These are phyloP conservation scores for Podaxis sp. DNA, from an alignment of 768 basidiomycete genomes.

Conservation along the genomic window DNA sequence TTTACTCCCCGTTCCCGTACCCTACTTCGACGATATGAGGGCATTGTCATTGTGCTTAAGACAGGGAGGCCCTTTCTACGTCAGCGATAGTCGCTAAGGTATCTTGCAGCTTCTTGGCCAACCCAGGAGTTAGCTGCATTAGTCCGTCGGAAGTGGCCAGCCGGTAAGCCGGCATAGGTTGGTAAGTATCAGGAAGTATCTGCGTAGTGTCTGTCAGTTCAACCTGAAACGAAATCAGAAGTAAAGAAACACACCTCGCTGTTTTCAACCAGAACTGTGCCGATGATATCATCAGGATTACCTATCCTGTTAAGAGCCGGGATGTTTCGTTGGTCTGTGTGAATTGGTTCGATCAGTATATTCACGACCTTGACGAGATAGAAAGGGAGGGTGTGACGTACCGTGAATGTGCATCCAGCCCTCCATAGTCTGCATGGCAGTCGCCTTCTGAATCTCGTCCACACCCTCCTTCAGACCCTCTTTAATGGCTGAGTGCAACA, in stretches of 20 bases:
- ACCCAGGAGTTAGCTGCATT: conserved; percentile 64
- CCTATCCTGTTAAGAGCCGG: conserved; percentile 76
- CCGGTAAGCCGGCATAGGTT: conserved; percentile 83
- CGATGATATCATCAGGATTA: conserved; percentile 83
- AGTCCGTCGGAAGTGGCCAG: conserved; percentile 76
- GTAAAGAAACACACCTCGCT: conserved; percentile 47
- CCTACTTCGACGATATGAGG: neutral
- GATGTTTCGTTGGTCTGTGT: conserved; percentile 68
- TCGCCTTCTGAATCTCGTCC: conserved; percentile 66
- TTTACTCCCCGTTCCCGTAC: neutral
- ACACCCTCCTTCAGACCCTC: conserved; percentile 50
- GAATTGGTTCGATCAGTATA: neutral
- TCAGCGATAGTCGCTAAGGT: neutral
- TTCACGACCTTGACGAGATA: neutral
- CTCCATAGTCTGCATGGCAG: conserved; percentile 59
- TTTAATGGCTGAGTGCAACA: conserved; percentile 62
- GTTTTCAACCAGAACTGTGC: conserved; percentile 66
- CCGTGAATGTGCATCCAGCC: conserved; percentile 91
- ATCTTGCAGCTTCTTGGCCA: conserved; percentile 33
- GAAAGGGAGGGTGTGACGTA: conserved; percentile 20
- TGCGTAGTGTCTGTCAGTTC: conserved; percentile 22
- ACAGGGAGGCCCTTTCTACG: neutral
- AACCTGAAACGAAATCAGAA: neutral
- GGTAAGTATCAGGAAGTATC: conserved; percentile 73
- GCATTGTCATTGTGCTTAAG: neutral